Conservation (phyloP, 1,284 basidiomycete species). For the Ustilago hordei region DNA sequence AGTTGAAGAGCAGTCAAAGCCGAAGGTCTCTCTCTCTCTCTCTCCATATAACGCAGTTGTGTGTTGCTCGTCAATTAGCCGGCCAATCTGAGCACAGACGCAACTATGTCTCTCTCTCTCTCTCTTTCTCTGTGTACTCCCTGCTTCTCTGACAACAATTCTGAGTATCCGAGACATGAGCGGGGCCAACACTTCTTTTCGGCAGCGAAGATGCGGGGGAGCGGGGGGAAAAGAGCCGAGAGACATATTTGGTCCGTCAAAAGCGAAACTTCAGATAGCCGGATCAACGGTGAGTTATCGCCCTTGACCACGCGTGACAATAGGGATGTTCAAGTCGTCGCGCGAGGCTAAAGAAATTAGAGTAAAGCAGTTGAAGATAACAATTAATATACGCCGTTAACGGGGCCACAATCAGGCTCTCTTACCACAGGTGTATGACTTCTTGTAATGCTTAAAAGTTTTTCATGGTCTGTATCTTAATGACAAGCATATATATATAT, state of each 20-base stretch:
- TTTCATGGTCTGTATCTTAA: too few relatives aligned
- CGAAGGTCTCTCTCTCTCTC: neutral
- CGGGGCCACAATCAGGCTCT: too few relatives aligned
- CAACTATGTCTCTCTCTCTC: neutral
- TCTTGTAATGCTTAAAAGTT: too few relatives aligned
- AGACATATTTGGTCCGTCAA: constrained; percentile 19
- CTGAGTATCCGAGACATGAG: neutral
- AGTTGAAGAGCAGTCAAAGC: neutral
- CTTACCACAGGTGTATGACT: too few relatives aligned
- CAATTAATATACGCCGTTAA: too few relatives aligned
- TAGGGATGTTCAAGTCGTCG: too few relatives aligned
- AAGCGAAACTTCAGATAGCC: constrained; percentile 26
- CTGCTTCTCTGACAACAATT: neutral
- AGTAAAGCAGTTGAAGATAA: neutral
- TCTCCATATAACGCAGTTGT: neutral
- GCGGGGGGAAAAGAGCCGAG: constrained; percentile 4
- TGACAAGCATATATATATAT: too few relatives aligned
- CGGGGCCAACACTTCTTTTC: neutral
- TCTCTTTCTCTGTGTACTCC: neutral
- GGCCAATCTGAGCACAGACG: constrained; percentile 3
- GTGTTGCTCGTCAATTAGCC: constrained; percentile 2
- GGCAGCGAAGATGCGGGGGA: constrained; percentile 18
- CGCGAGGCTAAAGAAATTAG: neutral
- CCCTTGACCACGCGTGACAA: neutral
- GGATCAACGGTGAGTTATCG: constrained; percentile 1